These are phyloP conservation scores for Rosa hybrid DNA, from an alignment of 331 rosid species.

Conservation along the genomic window DNA sequence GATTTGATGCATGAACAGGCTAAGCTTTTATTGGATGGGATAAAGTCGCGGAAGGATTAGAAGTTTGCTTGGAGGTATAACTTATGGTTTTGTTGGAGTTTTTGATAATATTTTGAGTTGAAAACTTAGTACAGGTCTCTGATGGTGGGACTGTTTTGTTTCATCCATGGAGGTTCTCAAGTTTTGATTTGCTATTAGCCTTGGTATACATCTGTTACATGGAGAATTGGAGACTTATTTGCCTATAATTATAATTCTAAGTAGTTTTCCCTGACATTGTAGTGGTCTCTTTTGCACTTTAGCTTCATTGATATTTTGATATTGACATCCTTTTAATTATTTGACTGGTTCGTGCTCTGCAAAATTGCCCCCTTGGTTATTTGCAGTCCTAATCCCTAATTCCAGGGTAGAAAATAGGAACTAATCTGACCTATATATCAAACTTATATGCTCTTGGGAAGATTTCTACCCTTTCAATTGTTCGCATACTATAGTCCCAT, in stretches of 20 bases:
- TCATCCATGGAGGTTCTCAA: constrained; percentile 3
- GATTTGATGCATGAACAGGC: constrained; percentile 39
- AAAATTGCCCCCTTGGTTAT: neutral
- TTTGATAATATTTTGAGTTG: neutral
- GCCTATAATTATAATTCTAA: neutral
- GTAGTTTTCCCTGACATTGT: neutral
- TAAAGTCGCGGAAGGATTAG: constrained; percentile 19
- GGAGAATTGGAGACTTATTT: neutral
- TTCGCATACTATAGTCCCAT: neutral
- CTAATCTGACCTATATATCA: neutral
- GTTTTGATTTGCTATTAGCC: constrained; percentile 1
- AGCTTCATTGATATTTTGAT: neutral
- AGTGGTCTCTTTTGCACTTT: neutral
- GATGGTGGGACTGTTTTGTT: neutral
- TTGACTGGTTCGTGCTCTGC: neutral
- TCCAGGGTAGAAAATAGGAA: neutral
- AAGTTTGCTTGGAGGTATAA: neutral
- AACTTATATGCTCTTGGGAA: neutral
- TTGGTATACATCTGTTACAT: neutral
- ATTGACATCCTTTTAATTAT: neutral
- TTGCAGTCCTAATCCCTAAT: neutral
- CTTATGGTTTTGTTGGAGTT: neutral
- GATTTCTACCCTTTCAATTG: neutral
- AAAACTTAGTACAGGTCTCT: neutral
- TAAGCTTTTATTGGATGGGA: constrained; percentile 31